phyloP scores from a whole-genome alignment of 2,329 filamentous ascomycete species.

The Claviceps purpurea region DNA sequence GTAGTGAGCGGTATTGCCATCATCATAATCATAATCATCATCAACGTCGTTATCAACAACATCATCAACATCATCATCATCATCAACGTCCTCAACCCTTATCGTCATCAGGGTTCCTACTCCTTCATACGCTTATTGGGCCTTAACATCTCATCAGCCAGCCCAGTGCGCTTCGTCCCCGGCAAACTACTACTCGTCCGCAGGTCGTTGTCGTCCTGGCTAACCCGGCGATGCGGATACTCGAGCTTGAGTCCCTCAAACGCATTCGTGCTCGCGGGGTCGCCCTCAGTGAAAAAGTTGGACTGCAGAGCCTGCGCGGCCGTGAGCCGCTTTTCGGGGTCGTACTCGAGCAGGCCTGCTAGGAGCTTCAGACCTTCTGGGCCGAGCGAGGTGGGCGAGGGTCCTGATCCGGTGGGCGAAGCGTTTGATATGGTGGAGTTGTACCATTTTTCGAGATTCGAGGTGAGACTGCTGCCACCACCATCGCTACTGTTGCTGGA shows the following conservation, averaged over 20 bases:
- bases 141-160: slow-evolving; percentile 69
- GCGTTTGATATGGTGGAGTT: slow-evolving; percentile 53
- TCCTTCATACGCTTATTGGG: slow-evolving; percentile 52
- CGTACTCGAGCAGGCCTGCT: slow-evolving; percentile 76
- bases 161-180: slow-evolving; percentile 76
- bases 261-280: slow-evolving; percentile 65
- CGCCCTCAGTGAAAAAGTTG: slow-evolving; percentile 69
- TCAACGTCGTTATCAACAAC: background rate
- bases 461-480: slow-evolving; percentile 16
- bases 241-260: slow-evolving; percentile 82
- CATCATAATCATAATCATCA: too few species aligned
- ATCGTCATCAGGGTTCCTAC: slow-evolving; percentile 6
- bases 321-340: slow-evolving; percentile 76
- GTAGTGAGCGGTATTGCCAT: too few species aligned
- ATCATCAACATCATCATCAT: background rate
- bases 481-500: background rate
- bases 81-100: background rate
- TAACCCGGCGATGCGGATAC: slow-evolving; percentile 83
- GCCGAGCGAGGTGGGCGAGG: slow-evolving; percentile 47
- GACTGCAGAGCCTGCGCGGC: slow-evolving; percentile 83
- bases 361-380: slow-evolving; percentile 72
- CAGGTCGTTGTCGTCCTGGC: slow-evolving; percentile 92
- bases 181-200: slow-evolving; percentile 79
- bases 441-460: slow-evolving; percentile 67
- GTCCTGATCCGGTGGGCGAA: slow-evolving; percentile 17